A percentile compares a stretch with the other conserved stretches of the same genome.
These are phyloP conservation scores for Lippia alba DNA, from an alignment of 305 asterid genomes.

Conservation along the genomic window DNA sequence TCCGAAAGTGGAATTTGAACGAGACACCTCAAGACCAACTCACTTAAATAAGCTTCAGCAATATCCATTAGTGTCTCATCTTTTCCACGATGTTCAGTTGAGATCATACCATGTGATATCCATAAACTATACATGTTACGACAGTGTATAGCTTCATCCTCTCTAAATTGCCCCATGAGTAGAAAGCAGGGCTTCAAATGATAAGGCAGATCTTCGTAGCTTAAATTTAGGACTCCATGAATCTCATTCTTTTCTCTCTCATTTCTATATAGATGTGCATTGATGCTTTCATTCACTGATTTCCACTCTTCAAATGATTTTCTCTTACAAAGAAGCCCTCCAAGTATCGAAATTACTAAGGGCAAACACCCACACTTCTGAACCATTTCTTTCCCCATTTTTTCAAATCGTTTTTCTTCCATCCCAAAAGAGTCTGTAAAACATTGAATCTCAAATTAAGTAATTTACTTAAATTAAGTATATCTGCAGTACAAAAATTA, in stretches of 20 bases:
- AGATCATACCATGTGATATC: slow-evolving; percentile 31
- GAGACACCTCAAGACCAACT: neutral
- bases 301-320: too few species aligned
- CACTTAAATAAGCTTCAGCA: slow-evolving; percentile 22
- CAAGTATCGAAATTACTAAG: too few species aligned
- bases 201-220: slow-evolving; percentile 19
- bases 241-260: neutral
- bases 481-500: too few species aligned
- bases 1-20: slow-evolving; percentile 1
- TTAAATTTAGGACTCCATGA: too few species aligned
- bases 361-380: too few species aligned
- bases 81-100: neutral
- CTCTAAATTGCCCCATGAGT: slow-evolving; percentile 20
- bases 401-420: too few species aligned
- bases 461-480: too few species aligned
- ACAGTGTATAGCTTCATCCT: neutral
- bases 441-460: too few species aligned
- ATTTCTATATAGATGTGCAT: neutral
- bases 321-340: too few species aligned
- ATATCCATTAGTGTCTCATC: neutral
- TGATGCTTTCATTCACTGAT: neutral
- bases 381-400: too few species aligned
- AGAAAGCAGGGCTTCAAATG: slow-evolving; percentile 28
- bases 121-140: slow-evolving; percentile 22
- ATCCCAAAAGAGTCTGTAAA: too few species aligned